phyloP scores from a whole-genome alignment of 192 early-diverging fungal genomes.

The Piromyces finnis region DNA sequence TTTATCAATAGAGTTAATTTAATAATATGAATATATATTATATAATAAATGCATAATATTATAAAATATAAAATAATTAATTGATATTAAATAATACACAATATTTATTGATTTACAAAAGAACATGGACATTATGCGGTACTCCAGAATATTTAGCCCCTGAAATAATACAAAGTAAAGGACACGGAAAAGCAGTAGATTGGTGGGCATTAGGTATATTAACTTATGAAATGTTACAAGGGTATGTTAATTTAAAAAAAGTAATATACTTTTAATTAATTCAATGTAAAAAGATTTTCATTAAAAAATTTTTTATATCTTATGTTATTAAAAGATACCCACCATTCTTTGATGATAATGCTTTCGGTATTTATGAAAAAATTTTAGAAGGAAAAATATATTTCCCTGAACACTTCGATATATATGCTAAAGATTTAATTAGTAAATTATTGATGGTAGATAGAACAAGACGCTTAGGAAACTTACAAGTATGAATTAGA shows the following conservation, averaged over 20 bases:
- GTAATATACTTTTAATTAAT: too few relatives aligned
- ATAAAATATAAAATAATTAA: constrained; percentile 39
- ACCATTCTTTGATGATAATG: constrained; percentile 94
- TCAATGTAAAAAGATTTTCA: too few relatives aligned
- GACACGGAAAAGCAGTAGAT: constrained; percentile 95
- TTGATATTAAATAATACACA: constrained; percentile 75
- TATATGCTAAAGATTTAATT: constrained; percentile 73
- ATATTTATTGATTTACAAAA: too few relatives aligned
- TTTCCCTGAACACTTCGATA: constrained; percentile 76
- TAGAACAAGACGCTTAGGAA: constrained; percentile 81
- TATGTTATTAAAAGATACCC: constrained; percentile 46
- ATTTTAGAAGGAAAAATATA: constrained; percentile 77
- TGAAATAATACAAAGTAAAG: constrained; percentile 90
- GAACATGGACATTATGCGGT: constrained; percentile 97
- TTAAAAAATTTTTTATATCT: too few relatives aligned
- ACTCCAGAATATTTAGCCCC: constrained; percentile 96
- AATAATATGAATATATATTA: too few relatives aligned
- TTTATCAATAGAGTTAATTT: too few relatives aligned
- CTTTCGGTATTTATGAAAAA: constrained; percentile 98
- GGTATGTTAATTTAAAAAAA: constrained; percentile 20
- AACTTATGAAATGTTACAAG: constrained; percentile 95
- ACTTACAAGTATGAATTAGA: constrained; percentile 38
- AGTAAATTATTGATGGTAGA: constrained; percentile 76
- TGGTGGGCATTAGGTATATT: constrained; percentile 98
- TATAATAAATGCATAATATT: constrained; percentile 39